phyloP scores from a whole-genome alignment of 345 rosid species.

The Eutrema japonicum region DNA sequence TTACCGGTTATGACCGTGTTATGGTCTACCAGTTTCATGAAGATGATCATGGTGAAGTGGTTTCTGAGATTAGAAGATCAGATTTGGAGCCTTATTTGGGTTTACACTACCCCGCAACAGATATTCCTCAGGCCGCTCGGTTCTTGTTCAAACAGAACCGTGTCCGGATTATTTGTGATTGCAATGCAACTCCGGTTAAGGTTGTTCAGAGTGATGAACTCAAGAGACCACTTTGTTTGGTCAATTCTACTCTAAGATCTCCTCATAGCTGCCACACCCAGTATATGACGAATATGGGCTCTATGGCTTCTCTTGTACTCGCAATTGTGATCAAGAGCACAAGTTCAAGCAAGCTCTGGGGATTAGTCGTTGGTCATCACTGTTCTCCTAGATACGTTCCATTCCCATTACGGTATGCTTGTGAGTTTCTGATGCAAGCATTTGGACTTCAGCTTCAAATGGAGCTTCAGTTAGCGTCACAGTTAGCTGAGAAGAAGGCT shows the following conservation, averaged over 20 bases:
- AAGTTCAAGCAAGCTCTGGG: constrained; percentile 78
- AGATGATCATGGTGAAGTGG: constrained; percentile 87
- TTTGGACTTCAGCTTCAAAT: constrained; percentile 73
- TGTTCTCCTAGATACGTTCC: constrained; percentile 70
- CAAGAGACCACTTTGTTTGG: constrained; percentile 73
- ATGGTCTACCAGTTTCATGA: constrained; percentile 90
- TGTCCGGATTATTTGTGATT: constrained; percentile 78
- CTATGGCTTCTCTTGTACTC: constrained; percentile 72
- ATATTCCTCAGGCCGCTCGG: constrained; percentile 87
- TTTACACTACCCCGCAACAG: constrained; percentile 83
- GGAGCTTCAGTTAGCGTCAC: constrained; percentile 77
- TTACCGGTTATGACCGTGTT: constrained; percentile 86
- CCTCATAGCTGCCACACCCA: constrained; percentile 76
- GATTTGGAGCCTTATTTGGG: constrained; percentile 91
- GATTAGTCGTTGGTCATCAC: constrained; percentile 86
- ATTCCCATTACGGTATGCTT: constrained; percentile 79
- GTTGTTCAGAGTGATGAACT: constrained; percentile 70
- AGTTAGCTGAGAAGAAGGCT: constrained; percentile 67
- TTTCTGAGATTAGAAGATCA: constrained; percentile 81
- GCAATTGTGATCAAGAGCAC: constrained; percentile 57
- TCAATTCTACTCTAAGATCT: constrained; percentile 72
- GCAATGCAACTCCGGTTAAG: constrained; percentile 61
- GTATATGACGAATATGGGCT: constrained; percentile 90
- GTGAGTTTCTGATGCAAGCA: constrained; percentile 86
- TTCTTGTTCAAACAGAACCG: constrained; percentile 88